Percentiles rank a stretch among this genome's conserved stretches.
Conservation (phyloP, 2,329 filamentous ascomycete species). For the Penicillium vulpinum region DNA sequence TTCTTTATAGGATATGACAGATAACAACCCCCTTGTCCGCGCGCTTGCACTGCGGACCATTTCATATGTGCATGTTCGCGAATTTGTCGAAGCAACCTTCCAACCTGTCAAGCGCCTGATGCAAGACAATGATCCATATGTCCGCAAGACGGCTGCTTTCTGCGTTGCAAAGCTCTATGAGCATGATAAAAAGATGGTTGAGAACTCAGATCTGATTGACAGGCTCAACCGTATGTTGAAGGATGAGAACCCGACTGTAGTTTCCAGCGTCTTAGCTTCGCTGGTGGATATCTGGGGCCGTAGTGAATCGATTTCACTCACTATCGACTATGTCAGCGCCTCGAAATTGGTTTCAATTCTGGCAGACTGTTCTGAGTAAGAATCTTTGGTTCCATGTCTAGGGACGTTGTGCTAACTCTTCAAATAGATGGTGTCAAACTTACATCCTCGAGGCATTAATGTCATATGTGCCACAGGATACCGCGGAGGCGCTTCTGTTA, state of each 20-base stretch:
- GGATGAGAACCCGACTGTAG: slow-evolving; percentile 96
- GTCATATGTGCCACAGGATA: slow-evolving; percentile 94
- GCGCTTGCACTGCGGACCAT: slow-evolving; percentile 91
- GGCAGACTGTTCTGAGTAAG: slow-evolving; percentile 93
- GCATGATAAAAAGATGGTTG: slow-evolving; percentile 86
- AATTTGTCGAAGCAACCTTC: slow-evolving; percentile 90
- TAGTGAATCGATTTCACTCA: slow-evolving; percentile 95
- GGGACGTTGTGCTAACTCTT: slow-evolving; percentile 11
- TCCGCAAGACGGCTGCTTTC: slow-evolving; percentile 94
- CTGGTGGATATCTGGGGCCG: slow-evolving; percentile 98
- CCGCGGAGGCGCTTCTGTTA: slow-evolving; percentile 79
- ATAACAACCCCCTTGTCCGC: slow-evolving; percentile 86
- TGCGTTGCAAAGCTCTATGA: slow-evolving; percentile 98
- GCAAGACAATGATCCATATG: slow-evolving; percentile 86
- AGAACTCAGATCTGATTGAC: slow-evolving; percentile 88
- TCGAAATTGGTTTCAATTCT: slow-evolving; percentile 98
- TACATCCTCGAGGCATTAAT: slow-evolving; percentile 97
- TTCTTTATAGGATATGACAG: slow-evolving; percentile 75
- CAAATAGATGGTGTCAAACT: slow-evolving; percentile 86
- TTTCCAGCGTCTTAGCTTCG: slow-evolving; percentile 86
- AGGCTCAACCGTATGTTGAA: slow-evolving; percentile 83
- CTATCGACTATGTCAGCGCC: slow-evolving; percentile 94
- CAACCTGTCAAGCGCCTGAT: slow-evolving; percentile 80
- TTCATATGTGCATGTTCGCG: slow-evolving; percentile 94
- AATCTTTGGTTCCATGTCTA: slow-evolving; percentile 16